Conservation (phyloP, 345 rosid genomes). For the Limnanthes douglasii region DNA sequence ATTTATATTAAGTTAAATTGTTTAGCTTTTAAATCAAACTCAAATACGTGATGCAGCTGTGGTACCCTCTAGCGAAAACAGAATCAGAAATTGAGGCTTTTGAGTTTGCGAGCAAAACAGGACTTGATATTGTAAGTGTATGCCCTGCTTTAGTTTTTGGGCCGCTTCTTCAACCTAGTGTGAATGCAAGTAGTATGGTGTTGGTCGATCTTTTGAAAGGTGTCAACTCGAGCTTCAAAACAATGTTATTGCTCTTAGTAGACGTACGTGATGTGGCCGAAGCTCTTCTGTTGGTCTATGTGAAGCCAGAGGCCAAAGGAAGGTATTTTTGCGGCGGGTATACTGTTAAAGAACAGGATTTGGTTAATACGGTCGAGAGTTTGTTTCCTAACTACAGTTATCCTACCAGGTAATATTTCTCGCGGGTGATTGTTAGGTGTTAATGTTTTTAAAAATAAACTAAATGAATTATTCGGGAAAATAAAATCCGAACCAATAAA, state of each 20-base stretch:
- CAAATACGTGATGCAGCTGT: slow-evolving; percentile 28
- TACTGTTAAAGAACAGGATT: slow-evolving; percentile 6
- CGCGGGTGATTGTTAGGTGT: no score
- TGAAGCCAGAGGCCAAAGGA: slow-evolving; percentile 51
- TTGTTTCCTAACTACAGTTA: slow-evolving; percentile 39
- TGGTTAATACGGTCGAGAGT: slow-evolving; percentile 34
- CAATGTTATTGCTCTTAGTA: no score
- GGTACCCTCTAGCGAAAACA: slow-evolving; percentile 64
- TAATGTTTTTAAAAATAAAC: no score
- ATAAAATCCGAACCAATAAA: no score
- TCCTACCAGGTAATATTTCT: slow-evolving; percentile 42
- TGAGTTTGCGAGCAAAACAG: slow-evolving; percentile 32
- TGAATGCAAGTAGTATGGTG: slow-evolving; percentile 40
- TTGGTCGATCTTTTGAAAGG: slow-evolving; percentile 51
- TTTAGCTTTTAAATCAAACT: no score
- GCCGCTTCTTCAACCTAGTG: slow-evolving; percentile 29
- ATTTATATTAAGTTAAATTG: no score
- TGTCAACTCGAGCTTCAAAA: no score
- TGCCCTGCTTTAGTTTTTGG: slow-evolving; percentile 44
- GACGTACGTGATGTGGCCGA: slow-evolving; percentile 59
- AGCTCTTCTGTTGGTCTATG: slow-evolving; percentile 44
- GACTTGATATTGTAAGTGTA: slow-evolving; percentile 38
- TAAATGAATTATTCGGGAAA: no score
- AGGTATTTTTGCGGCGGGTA: slow-evolving; percentile 40
- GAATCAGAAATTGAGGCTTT: slow-evolving; percentile 62